Evolutionary conservation across 257 asterid genomes (phyloP), one percentile per base, ranked within the genome.

Genomic region (Perilla frutescens): DNA sequence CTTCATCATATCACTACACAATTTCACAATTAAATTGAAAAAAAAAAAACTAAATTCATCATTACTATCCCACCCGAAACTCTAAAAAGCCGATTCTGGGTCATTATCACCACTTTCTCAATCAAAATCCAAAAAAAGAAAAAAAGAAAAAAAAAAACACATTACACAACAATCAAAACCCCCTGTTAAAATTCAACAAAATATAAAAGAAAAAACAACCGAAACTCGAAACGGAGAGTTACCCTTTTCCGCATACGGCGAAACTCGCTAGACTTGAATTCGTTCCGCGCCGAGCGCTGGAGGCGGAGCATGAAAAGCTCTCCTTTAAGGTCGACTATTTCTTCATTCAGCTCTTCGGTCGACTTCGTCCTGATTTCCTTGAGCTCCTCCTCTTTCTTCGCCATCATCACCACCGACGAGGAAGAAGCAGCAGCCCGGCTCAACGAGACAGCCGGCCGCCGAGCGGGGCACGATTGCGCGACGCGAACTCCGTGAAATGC

Each of bases 241-340:
- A 95, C 98, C 91, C 73, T 83, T 83, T 95, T 95, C 67, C 92
- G 93, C 98, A 95, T 95, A 7, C 84, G 92, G 58, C 80, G 87
- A 62, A 95, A 94, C 61, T 94, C 99, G 83, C 99, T 91, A 45
- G 95, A 83, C 81, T 88, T 91, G 83, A 90, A 90, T 88, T 95
- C 99, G 49, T 86, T 95, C 66, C 97, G 83, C 39, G 96, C 98
- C 29, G 99, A 87, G 59, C 93, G 86, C 79, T 94, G 97, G 68
- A 94, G 95, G 62, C 98, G 98, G 62, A 95, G 96, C 99, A 95
- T 95, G 49, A 95, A 84, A 40, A 95, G 88, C 89, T 95, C 99
- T 45, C 99, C 99, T 80, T 95, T 92, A 48, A 92, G 89, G 85
- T 92, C 98, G 13, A 93, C 85, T 15, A 92, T 86, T 77, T 95